Base-by-base conservation (phyloP, 2,329 filamentous ascomycete genomes). In the Phialophora chinensis region DNA sequence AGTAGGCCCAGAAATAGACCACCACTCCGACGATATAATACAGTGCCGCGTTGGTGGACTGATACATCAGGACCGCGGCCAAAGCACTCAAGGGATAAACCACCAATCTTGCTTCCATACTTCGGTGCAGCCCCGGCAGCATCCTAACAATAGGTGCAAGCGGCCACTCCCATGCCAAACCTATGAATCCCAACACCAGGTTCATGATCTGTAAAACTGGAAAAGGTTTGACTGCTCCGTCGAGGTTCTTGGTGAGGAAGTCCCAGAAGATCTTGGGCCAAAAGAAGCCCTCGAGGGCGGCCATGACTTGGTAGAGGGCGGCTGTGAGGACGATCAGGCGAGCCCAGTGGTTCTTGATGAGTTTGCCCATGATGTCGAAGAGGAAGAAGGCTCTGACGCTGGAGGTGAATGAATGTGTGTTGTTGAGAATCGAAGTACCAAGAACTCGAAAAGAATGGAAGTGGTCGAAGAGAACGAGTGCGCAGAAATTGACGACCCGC, bases 261-360 rank as follows among this genome's bases (percentile, higher is more conserved):
- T 99, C 95, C 90, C 91, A 99, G 82, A 99, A 96, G 76, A 99
- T 90, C 79, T 99, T 99, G 72, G 95, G 95, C 93, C 93, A 99
- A 86, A 99, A 94, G 85, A 95, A 97, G 75, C 87, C 89, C 81
- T 96, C 87, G 64, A 99, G 81, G 17, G 90, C 89, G 67, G 93
- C 93, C 67, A 84, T 88, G 70, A 97, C 80, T 86, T 99, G 95
- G 79, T 97, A 93, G 65, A 83, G 79, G 73, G 92, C 90, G 44
- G 95, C 92, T 31, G 91, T 92, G 77, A 99, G 84, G 79, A 96
- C 86, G 76, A 99, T 95, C 75, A 99, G 89, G 68, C 95, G 90
- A 73, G 93, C 95, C 92, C 92, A 97, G 84, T 99, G 95, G 84
- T 98, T 98, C 86, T 99, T 99, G 84, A 99, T 98, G 77, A 99